These are phyloP conservation scores for Coccomyxa sp. DNA, from an alignment of 139 green algal genomes.

Conservation along the genomic window DNA sequence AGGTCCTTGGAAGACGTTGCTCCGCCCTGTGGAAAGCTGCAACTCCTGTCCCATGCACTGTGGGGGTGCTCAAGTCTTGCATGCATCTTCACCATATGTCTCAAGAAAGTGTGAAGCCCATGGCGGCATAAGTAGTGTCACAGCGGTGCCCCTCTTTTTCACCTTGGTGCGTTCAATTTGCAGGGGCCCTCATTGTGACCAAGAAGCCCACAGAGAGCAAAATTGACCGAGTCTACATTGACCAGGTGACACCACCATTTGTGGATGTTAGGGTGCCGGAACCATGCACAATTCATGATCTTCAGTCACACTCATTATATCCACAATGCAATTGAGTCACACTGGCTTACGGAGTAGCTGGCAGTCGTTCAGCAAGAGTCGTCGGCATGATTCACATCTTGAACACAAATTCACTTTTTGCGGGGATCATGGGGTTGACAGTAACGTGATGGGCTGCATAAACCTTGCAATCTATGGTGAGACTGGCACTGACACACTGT, in stretches of 20 bases:
- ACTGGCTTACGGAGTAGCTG: background rate
- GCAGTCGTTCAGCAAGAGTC: no score
- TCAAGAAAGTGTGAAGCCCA: background rate
- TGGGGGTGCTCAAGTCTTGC: background rate
- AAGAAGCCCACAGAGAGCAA: background rate
- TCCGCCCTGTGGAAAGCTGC: background rate
- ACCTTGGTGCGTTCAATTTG: background rate
- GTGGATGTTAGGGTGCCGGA: background rate
- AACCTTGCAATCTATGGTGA: background rate
- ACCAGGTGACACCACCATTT: background rate
- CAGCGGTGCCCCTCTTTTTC: background rate
- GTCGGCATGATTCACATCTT: no score
- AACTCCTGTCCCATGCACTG: background rate
- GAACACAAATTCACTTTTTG: no score
- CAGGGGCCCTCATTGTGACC: background rate
- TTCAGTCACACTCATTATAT: background rate
- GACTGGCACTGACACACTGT: background rate
- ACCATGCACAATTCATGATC: background rate
- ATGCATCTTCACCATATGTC: background rate
- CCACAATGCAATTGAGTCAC: background rate
- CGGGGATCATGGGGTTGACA: background rate
- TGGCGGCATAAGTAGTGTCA: background rate
- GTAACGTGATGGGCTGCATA: no score
- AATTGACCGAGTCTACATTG: background rate
- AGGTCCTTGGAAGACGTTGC: background rate